phyloP scores from a whole-genome alignment of 164 flowering plant species.

The Piper betle region DNA sequence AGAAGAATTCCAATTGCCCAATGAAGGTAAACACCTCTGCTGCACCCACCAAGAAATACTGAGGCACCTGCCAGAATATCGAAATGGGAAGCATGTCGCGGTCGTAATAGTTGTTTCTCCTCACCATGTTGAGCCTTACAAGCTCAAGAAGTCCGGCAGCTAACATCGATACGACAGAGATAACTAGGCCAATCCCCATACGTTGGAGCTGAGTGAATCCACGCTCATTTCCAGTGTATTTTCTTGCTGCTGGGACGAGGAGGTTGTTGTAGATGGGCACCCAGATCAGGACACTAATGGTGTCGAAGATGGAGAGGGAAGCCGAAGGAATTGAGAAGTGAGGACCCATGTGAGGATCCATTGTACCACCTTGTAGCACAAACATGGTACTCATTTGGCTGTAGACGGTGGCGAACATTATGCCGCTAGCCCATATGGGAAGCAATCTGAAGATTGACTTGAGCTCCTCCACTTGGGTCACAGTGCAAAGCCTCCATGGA shows the following conservation, averaged over 20 bases:
- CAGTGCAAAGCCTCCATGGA: constrained; percentile 31
- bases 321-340: constrained; percentile 32
- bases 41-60: constrained; percentile 34
- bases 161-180: constrained; percentile 26
- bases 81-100: constrained; percentile 18
- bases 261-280: constrained; percentile 20
- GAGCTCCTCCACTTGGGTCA: constrained; percentile 34
- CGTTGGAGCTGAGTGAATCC: constrained; percentile 33
- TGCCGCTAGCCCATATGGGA: constrained; percentile 33
- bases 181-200: constrained; percentile 30
- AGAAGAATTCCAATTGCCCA: constrained; percentile 46
- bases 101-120: constrained; percentile 18
- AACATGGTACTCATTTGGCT: constrained; percentile 34
- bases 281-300: constrained; percentile 26
- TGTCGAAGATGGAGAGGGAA: constrained; percentile 31
- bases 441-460: constrained; percentile 23
- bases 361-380: constrained; percentile 32
- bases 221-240: constrained; percentile 14
- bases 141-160: constrained; percentile 23
- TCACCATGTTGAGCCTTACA: constrained; percentile 18
- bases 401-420: constrained; percentile 25
- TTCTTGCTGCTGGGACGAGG: constrained; percentile 18
- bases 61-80: constrained; percentile 39
- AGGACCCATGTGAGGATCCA: constrained; percentile 25
- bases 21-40: constrained; percentile 42